Evolutionary conservation across 148 eudicot genomes (phyloP), one percentile per base, ranked within the genome.

Genomic region (Agrostemma githago): DNA sequence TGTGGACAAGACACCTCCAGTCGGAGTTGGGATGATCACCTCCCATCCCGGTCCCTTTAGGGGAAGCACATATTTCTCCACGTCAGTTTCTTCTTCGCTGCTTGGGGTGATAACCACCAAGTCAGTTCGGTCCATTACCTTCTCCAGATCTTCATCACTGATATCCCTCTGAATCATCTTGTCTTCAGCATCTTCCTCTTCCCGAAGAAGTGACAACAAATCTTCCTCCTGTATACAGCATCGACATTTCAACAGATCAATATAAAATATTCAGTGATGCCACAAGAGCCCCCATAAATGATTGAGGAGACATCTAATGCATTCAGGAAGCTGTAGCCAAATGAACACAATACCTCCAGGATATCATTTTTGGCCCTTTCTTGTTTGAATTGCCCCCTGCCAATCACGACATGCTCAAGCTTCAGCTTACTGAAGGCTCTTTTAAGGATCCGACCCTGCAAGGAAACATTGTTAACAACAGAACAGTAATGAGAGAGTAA

Each of bases 41-140:
- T 95, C 99, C 99, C 99, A 95, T 6, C 99, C 99, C 20, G 99
- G 97, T 14, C 99, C 99, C 75, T 90, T 90, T 0, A 86, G 90
- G 3, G 97, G 99, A 71, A 86, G 76, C 48, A 42, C 82, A 60
- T 71, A 63, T 21, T 79, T 78, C n/a, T 71, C 75, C 42, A 82
- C 21, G 11, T 74, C 77, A 1, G 80, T 26, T n/a, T 81, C 82
- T 34, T 66, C 77, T 20, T 77, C 83, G 19, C 64, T 82, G 20
- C 17, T 68, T 43, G 79, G 43, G 16, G 78, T 53, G 76, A 65
- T 54, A 39, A 75, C 26, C 77, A 75, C 26, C 77, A 95, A 82
- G 76, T 95, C 99, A 73, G 83, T 85, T 8, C 99, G 93, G 77
- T 95, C 96, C 69, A 89, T 75, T 15, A 95, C 77, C 79, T 78